Base-by-base conservation (phyloP, 1,284 basidiomycete genomes). In the Apiotrichum mycotoxinovorans region DNA sequence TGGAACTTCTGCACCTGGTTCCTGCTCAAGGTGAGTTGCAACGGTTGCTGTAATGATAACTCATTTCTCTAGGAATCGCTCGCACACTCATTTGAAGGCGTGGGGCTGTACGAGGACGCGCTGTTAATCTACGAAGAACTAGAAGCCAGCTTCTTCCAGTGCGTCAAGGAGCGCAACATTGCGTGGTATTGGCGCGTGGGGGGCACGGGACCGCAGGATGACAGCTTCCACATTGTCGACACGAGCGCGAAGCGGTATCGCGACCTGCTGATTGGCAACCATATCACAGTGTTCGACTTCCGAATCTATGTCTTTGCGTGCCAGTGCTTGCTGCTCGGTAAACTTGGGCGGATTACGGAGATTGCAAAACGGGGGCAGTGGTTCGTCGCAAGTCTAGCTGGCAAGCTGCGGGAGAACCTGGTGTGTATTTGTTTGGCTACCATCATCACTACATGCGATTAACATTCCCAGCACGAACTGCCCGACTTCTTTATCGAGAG, bases 1-100 rank as follows among this genome's bases (percentile, higher is more conserved):
- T 97, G 94, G 94, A 94, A 96, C 72, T 97, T 95, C 70, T 93
- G 91, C 73, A 92, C 88, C 0, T 98, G 94, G 80, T 96, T 97
- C 75, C 85, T 93, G 37, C 79, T 94, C 27, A 97, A 97, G 84
- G 93, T 91, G 33, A 33, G 74, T 58, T 26, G 15, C n/a, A 2
- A 5, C 12, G 12, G 3, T n/a, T 43, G 2, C 27, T 14, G 17
- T 30, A n/a, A 40, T 8, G 20, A 49, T 62, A 45, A 46, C 58
- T 46, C 17, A 30, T 4, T 17, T 14, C 17, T 23, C 14, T 71
- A 97, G 91, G 96, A 98, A 85, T 92, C 88, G 56, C 81, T 99
- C 18, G 93, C 95, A 1, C 84, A 83, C 58, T 96, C 93, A 0
- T 93, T 93, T 67, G 91, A 96, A 72, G 89, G 88, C 4, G 88